Evolutionary conservation across 225 moss, liverwort and hornwort genomes (phyloP), one percentile per base, ranked within the genome.

Genomic region (Ulota crispa): DNA sequence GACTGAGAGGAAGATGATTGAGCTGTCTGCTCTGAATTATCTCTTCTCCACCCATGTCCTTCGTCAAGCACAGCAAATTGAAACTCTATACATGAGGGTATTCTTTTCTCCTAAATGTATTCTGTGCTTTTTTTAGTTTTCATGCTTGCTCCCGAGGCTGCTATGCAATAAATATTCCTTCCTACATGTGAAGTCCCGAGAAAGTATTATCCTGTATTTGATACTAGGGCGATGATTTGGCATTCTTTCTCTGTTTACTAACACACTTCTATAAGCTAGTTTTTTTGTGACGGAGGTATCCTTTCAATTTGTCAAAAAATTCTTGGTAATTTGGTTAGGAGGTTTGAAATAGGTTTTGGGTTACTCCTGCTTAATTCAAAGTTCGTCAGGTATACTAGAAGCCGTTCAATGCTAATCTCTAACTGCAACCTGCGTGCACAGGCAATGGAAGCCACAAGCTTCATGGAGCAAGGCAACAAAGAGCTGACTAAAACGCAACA

Each of bases 21-120:
- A 99, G 74, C 83, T 96, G 52, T 96, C 96, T 41, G 92, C 96
- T 72, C 80, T 96, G 56, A 99, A 99, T 75, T 89, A 92, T 85
- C 80, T 99, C 65, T 99, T 99, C 71, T 96, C 96, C 27, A 92
- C 93, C 19, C 94, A 99, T 88, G 99, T 99, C 52, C 92, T 96
- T 75, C 89, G 92, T 37, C 96, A 96, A 93, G 94, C 96, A 64
- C 93, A 99, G 82, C 96, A 99, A 82, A 99, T 96, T 78, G 99
- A 99, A 87, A 50, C 85, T 56, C 89, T 99, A 59, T 96, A 99
- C 80, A 89, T 92, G 80, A 91, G 89, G 99, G 99, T 96, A 83
- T 32, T 72, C 28, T 56, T 64, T 36, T 72, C 62, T 50, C 77
- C 56, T 43, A 61, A 8, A 30, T 31, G 50, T 6, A 18, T 18